phyloP scores from a whole-genome alignment of 176 grass and related monocot species.

The Cenchrus americanus region DNA sequence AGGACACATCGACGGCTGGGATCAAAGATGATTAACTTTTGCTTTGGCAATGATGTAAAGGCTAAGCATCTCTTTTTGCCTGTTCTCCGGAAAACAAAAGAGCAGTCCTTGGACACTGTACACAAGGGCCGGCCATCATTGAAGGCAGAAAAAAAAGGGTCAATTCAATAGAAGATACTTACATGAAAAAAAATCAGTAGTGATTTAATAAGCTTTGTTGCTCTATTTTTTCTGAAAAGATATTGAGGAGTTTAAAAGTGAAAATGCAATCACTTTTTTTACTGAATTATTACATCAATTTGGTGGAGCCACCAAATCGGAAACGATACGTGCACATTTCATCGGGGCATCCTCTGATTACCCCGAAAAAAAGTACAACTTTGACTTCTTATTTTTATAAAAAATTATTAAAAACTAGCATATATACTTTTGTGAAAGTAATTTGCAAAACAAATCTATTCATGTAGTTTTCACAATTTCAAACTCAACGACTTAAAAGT shows the following conservation, averaged over 20 bases:
- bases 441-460: too few relatives aligned
- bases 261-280: neutral
- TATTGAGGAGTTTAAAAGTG: neutral
- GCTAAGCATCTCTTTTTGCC: slow-evolving; percentile 44
- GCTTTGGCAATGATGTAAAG: slow-evolving; percentile 44
- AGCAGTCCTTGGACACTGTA: slow-evolving; percentile 41
- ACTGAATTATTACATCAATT: neutral
- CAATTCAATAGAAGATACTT: neutral
- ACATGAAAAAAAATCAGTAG: neutral
- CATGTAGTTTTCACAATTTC: too few relatives aligned
- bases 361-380: too few relatives aligned
- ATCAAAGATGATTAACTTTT: slow-evolving; percentile 12
- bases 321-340: neutral
- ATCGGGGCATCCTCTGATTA: neutral
- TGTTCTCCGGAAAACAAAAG: slow-evolving; percentile 42
- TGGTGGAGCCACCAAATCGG: neutral
- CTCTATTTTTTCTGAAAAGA: neutral
- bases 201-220: neutral
- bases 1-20: slow-evolving; percentile 26
- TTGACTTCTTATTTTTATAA: too few relatives aligned
- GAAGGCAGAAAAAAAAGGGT: neutral
- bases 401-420: too few relatives aligned
- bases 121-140: neutral
- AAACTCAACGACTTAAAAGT: too few relatives aligned
- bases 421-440: too few relatives aligned